Conservation (phyloP, 1,284 basidiomycete genomes). For the Fistulina hepatica region DNA sequence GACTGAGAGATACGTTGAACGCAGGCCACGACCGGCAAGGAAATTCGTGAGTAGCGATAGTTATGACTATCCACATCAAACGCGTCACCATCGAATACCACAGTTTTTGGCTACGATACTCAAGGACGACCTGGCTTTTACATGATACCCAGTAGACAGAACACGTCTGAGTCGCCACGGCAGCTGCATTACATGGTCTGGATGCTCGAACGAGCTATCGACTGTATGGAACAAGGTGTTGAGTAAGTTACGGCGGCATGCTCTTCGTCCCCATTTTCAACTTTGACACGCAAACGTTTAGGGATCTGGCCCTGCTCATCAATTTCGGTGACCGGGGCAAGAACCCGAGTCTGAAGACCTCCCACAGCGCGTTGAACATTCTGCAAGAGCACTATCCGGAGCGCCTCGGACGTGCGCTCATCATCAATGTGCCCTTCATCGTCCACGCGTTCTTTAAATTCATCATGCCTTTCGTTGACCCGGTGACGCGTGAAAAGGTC, state of each 20-base stretch:
- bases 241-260: conserved; percentile 51
- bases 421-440: conserved; percentile 77
- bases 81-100: too few relatives aligned
- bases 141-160: conserved; percentile 75
- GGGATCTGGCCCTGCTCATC: conserved; percentile 69
- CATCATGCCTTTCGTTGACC: conserved; percentile 73
- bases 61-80: too few relatives aligned
- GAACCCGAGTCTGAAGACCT: conserved; percentile 55
- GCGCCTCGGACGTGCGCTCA: conserved; percentile 76
- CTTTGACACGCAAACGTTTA: conserved; percentile 29
- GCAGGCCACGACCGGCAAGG: too few relatives aligned
- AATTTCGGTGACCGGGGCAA: conserved; percentile 76
- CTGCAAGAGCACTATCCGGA: conserved; percentile 88
- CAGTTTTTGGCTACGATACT: conserved; percentile 66
- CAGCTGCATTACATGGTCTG: conserved; percentile 74
- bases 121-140: conserved; percentile 62
- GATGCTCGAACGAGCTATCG: conserved; percentile 60
- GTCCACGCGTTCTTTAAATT: conserved; percentile 76
- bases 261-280: neutral
- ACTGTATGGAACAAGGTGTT: conserved; percentile 67
- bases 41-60: too few relatives aligned
- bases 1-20: neutral
- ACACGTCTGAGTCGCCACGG: conserved; percentile 62
- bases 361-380: conserved; percentile 61
- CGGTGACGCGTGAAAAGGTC: conserved; percentile 64